These are phyloP conservation scores for Magnolia officinalis DNA, from an alignment of 164 flowering plant species.

Conservation along the genomic window DNA sequence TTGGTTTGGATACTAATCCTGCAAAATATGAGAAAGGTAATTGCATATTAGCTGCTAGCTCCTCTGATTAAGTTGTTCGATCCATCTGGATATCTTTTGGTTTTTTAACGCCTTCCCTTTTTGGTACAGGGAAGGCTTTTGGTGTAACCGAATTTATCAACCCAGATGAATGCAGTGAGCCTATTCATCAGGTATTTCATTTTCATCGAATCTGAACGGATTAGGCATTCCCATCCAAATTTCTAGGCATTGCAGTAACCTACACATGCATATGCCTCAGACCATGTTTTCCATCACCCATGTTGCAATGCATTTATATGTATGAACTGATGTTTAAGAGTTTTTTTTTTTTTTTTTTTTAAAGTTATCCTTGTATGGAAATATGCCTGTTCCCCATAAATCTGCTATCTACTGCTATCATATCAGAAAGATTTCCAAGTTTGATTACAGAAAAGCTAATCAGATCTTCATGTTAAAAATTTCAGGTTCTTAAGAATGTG, in stretches of 20 bases:
- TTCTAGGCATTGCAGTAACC: not conserved
- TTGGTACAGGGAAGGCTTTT: constrained; percentile 72
- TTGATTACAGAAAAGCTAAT: not conserved
- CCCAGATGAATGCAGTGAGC: constrained; percentile 68
- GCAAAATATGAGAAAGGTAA: constrained; percentile 67
- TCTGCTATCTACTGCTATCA: not conserved
- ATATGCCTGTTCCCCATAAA: not conserved
- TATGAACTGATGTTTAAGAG: not conserved
- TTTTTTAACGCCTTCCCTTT: not conserved
- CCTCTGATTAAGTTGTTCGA: not conserved
- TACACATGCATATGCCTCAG: not conserved
- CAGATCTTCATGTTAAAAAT: not conserved
- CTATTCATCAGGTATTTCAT: constrained; percentile 69
- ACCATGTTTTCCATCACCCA: not conserved
- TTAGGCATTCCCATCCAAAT: not conserved
- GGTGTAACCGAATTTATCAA: constrained; percentile 83
- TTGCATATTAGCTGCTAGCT: not conserved
- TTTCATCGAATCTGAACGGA: too few relatives aligned
- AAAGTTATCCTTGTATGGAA: not conserved
- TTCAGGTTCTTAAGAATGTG: constrained; percentile 71
- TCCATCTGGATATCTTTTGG: not conserved
- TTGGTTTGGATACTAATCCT: constrained; percentile 81
- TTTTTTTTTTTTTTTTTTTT: too few relatives aligned
- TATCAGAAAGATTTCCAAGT: not conserved
- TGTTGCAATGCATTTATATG: not conserved